phyloP scores from a whole-genome alignment of 495 filamentous ascomycete species.

The Talaromyces trachyspermus region DNA sequence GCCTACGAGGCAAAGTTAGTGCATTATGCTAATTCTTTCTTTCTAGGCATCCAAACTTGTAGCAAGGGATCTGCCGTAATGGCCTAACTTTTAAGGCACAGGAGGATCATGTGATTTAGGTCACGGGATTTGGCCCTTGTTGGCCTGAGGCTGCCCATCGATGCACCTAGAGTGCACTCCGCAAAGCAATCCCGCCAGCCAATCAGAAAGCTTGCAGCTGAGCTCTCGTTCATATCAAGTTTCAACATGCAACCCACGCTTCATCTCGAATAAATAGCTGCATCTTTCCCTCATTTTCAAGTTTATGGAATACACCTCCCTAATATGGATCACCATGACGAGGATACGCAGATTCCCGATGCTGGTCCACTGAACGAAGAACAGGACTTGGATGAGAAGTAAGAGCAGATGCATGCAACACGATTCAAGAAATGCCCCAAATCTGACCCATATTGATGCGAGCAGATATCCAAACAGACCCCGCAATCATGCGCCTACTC shows the following conservation, averaged over 20 bases:
- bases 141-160: constrained; percentile 8
- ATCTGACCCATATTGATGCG: too few relatives aligned
- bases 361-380: constrained; percentile 35
- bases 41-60: too few relatives aligned
- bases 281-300: background rate
- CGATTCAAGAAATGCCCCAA: too few relatives aligned
- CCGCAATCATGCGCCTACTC: constrained; percentile 65
- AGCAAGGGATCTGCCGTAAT: too few relatives aligned
- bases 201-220: background rate
- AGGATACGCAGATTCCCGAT: constrained; percentile 20
- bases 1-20: too few relatives aligned
- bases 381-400: constrained; percentile 61
- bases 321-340: constrained; percentile 42
- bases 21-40: too few relatives aligned
- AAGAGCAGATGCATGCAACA: too few relatives aligned
- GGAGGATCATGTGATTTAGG: too few relatives aligned
- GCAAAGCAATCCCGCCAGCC: background rate
- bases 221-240: background rate
- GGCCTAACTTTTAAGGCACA: too few relatives aligned
- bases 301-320: background rate
- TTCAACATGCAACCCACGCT: background rate
- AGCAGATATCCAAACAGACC: constrained; percentile 77
- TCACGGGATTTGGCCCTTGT: too few relatives aligned
- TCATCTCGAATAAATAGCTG: background rate
- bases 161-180: background rate